These are phyloP conservation scores for Lecanicillium sp. DNA, from an alignment of 2,329 filamentous ascomycete species.

Conservation along the genomic window DNA sequence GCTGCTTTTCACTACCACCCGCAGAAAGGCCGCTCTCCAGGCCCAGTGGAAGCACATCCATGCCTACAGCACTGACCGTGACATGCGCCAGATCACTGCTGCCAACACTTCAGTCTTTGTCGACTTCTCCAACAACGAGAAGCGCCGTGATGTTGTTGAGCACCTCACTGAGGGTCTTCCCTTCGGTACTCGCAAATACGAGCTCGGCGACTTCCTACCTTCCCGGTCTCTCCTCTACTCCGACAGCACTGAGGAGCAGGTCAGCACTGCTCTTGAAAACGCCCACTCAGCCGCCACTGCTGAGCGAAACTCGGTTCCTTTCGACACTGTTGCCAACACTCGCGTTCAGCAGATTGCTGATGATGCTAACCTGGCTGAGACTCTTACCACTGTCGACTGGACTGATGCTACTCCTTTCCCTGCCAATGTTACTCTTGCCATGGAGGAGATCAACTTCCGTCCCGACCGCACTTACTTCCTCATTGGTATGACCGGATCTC, in stretches of 20 bases:
- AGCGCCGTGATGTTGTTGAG: slow-evolving; percentile 13
- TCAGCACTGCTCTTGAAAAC: slow-evolving; percentile 5
- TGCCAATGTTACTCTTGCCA: slow-evolving; percentile 11
- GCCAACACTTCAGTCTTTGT: slow-evolving; percentile 12
- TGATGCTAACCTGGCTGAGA: slow-evolving; percentile 7
- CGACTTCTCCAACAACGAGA: slow-evolving; percentile 9
- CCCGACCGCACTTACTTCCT: slow-evolving; percentile 14
- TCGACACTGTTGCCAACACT: slow-evolving; percentile 12
- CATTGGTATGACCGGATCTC: slow-evolving; percentile 12
- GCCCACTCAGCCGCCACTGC: slow-evolving; percentile 2
- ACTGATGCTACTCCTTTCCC: slow-evolving; percentile 10
- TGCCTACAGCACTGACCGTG: slow-evolving; percentile 10
- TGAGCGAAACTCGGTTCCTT: slow-evolving; percentile 9
- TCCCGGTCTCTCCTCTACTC: slow-evolving; percentile 12
- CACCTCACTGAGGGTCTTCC: slow-evolving; percentile 9
- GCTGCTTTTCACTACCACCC: slow-evolving; percentile 12
- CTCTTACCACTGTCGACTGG: slow-evolving; percentile 14
- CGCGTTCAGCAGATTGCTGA: slow-evolving; percentile 11
- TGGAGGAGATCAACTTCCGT: slow-evolving; percentile 13
- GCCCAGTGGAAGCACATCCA: slow-evolving; percentile 13
- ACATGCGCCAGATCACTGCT: slow-evolving; percentile 11
- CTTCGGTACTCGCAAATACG: slow-evolving; percentile 12
- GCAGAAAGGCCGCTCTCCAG: slow-evolving; percentile 8
- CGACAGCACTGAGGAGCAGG: slow-evolving; percentile 10
- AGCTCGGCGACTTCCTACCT: slow-evolving; percentile 11